Evolutionary conservation across 805 yeast genomes (phyloP).

Genomic region (Kazachstania bromeliacearum): DNA sequence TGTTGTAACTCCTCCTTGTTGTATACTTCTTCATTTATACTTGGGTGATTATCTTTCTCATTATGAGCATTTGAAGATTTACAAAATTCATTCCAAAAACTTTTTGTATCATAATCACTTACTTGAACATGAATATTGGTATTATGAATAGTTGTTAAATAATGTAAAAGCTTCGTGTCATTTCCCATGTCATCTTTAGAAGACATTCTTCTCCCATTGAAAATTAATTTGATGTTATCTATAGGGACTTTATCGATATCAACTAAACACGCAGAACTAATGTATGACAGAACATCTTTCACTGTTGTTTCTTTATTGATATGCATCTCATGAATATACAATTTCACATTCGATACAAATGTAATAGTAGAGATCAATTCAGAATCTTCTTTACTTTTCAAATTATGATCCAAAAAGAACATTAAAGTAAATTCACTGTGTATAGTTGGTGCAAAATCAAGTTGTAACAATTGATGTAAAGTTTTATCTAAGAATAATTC

Average conservation of each 20-base stretch:
- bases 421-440: conserved; percentile 23
- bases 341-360: conserved; percentile 19
- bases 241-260: conserved; percentile 12
- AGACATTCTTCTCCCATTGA: conserved; percentile 16
- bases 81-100: not conserved
- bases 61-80: not conserved
- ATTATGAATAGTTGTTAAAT: conserved; percentile 9
- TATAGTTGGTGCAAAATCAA: conserved; percentile 31
- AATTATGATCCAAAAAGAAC: conserved; percentile 21
- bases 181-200: conserved; percentile 14
- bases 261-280: conserved; percentile 18
- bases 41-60: not conserved
- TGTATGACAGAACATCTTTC: conserved; percentile 19
- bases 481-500: conserved; percentile 14
- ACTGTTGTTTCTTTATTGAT: conserved; percentile 20
- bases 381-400: conserved; percentile 7
- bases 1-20: too few species aligned
- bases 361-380: conserved; percentile 8
- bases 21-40: not conserved
- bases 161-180: conserved; percentile 13
- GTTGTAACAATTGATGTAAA: conserved; percentile 22
- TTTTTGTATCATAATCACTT: too few species aligned
- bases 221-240: conserved; percentile 20
- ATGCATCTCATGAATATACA: conserved; percentile 16
- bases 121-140: conserved; percentile 23